Evolutionary conservation across 2,329 filamentous ascomycete genomes (phyloP).

Genomic region (Ophiobolus disseminans): DNA sequence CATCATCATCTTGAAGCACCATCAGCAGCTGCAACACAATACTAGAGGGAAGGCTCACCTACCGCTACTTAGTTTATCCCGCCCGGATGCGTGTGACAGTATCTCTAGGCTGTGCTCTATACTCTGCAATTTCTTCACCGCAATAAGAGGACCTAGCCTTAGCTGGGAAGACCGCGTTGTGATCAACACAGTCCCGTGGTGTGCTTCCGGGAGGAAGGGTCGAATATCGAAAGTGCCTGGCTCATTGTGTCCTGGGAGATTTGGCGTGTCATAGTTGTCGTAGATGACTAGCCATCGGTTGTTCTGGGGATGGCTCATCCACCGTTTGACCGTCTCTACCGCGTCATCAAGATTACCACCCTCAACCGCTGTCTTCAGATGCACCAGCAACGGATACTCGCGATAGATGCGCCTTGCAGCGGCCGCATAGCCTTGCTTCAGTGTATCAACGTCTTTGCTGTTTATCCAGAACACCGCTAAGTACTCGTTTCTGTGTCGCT

Average conservation of each 20-base stretch:
- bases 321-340: conserved; percentile 46
- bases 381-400: conserved; percentile 27
- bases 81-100: conserved; percentile 6
- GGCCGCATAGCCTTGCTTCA: no score
- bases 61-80: conserved; percentile 1
- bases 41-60: not conserved
- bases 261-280: conserved; percentile 54
- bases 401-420: conserved; percentile 39
- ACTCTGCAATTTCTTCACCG: conserved; percentile 6
- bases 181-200: conserved; percentile 10
- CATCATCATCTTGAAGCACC: conserved; percentile 36
- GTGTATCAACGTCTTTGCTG: conserved; percentile 48
- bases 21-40: not conserved
- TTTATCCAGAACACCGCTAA: conserved; percentile 56
- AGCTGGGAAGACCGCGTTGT: conserved; percentile 14
- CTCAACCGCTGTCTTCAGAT: conserved; percentile 28
- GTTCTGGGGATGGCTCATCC: conserved; percentile 49
- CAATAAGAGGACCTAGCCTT: conserved; percentile 4
- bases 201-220: conserved; percentile 1
- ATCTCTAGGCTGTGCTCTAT: conserved; percentile 15
- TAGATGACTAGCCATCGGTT: conserved; percentile 51
- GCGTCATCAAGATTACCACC: conserved; percentile 35
- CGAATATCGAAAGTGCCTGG: conserved; percentile 41
- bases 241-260: conserved; percentile 20
- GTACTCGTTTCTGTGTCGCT: conserved; percentile 45